These are phyloP conservation scores for Waitea zeae DNA, from an alignment of 1,284 basidiomycete genomes.

Conservation along the genomic window DNA sequence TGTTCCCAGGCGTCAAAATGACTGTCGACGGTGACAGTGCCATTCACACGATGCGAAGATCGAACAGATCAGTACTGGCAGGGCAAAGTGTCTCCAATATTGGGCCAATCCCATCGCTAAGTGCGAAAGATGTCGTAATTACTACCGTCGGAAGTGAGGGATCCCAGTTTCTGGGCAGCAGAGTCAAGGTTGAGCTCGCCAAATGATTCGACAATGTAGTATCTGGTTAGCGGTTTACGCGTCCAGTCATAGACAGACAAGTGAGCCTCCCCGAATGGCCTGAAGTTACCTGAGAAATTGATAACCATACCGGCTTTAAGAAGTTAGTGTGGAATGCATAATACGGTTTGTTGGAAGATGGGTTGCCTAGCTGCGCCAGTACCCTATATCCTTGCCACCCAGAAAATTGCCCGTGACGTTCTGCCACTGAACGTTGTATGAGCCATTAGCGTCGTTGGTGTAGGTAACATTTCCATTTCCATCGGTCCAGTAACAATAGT, in stretches of 20 bases:
- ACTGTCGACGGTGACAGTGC: conserved; percentile 16
- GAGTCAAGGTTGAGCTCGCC: conserved; percentile 19
- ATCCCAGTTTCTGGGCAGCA: conserved; percentile 9
- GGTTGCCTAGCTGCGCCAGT: conserved; percentile 8
- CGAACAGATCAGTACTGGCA: conserved; percentile 19
- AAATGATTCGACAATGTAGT: conserved; percentile 17
- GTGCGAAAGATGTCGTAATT: conserved; percentile 10
- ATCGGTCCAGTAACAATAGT: conserved; percentile 4
- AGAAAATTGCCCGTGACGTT: conserved; percentile 9
- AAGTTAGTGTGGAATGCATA: neutral
- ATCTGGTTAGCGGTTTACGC: conserved; percentile 13
- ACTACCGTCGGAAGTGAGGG: conserved; percentile 9
- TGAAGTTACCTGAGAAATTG: conserved; percentile 7
- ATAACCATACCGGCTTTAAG: conserved; percentile 5
- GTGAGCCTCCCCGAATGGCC: conserved; percentile 8
- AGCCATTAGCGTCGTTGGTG: conserved; percentile 8
- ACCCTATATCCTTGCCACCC: conserved; percentile 11
- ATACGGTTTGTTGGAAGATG: neutral
- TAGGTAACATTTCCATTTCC: conserved; percentile 7
- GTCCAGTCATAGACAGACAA: conserved; percentile 8
- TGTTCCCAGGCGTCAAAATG: conserved; percentile 19
- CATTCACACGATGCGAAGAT: conserved; percentile 12
- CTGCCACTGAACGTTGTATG: conserved; percentile 9
- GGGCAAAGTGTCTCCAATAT: conserved; percentile 15
- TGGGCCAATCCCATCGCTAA: conserved; percentile 9